A percentile compares a stretch with the other conserved stretches of the same genome.
Conservation (phyloP, 805 yeast genomes). For the Kodamaea neixiangensis region DNA sequence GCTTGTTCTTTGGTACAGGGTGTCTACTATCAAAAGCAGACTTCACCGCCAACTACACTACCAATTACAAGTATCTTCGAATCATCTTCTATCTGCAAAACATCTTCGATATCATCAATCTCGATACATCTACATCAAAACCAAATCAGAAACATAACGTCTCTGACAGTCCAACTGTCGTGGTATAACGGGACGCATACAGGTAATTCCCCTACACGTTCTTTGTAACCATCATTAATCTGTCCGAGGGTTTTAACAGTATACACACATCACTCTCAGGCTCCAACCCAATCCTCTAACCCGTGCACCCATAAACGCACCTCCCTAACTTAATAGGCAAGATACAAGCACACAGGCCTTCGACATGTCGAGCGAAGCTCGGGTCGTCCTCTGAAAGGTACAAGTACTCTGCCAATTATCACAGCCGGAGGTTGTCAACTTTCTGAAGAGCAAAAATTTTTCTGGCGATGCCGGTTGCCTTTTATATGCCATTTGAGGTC, state of each 20-base stretch:
- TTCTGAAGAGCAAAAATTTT: conserved; percentile 27
- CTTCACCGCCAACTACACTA: no score
- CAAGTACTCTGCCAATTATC: conserved; percentile 32
- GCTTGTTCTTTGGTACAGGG: no score
- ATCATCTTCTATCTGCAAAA: no score
- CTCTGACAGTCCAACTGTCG: conserved; percentile 34
- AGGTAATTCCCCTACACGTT: conserved; percentile 40
- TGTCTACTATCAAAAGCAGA: no score
- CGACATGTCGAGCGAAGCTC: conserved; percentile 21
- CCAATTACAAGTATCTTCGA: no score
- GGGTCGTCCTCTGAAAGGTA: conserved; percentile 10
- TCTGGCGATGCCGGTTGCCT: background rate
- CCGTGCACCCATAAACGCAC: conserved; percentile 18
- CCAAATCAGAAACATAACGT: no score
- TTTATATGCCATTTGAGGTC: no score
- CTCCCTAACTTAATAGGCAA: conserved; percentile 46
- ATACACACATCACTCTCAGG: conserved; percentile 21
- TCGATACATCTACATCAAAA: background rate
- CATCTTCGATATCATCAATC: no score
- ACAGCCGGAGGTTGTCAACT: conserved; percentile 39
- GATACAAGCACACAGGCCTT: conserved; percentile 22
- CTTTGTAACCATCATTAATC: conserved; percentile 44
- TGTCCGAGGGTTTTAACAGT: conserved; percentile 38
- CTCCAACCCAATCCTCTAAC: conserved; percentile 13
- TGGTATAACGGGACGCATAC: conserved; percentile 49